Evolutionary conservation across 257 asterid species (phyloP).

Genomic region (Capsicum pubescens): DNA sequence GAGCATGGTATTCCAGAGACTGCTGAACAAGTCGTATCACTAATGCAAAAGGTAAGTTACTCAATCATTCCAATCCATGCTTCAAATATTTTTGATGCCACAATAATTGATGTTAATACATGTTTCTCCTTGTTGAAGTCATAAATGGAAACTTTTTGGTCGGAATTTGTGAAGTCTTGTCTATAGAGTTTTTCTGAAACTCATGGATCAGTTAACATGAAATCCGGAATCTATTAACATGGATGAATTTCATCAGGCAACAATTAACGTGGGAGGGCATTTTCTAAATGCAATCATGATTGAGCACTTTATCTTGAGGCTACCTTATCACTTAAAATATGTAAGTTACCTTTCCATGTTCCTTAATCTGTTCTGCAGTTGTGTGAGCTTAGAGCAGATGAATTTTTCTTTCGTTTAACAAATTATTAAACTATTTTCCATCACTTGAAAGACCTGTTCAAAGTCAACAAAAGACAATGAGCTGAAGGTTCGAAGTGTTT

Average conservation of each 20-base stretch:
- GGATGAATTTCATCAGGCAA: conserved; percentile 56
- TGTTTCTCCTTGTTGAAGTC: neutral
- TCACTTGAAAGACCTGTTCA: conserved; percentile 55
- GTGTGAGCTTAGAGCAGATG: neutral
- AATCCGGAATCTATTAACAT: neutral
- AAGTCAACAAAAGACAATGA: conserved; percentile 60
- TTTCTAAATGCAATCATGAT: conserved; percentile 68
- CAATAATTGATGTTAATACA: neutral
- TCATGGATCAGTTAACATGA: neutral
- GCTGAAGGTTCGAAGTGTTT: conserved; percentile 50
- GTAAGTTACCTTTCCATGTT: conserved; percentile 46
- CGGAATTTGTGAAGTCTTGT: neutral
- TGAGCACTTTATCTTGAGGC: conserved; percentile 87
- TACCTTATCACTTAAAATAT: conserved; percentile 77
- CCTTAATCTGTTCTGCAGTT: neutral
- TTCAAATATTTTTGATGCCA: conserved; percentile 19
- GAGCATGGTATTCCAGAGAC: conserved; percentile 74
- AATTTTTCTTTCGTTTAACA: neutral
- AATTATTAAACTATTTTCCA: conserved; percentile 10
- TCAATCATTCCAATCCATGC: neutral
- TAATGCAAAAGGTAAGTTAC: conserved; percentile 76
- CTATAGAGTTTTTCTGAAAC: neutral
- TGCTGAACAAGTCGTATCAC: conserved; percentile 59
- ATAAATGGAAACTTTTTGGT: neutral
- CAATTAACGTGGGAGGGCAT: conserved; percentile 73